Percentiles rank a stretch among this genome's conserved stretches.
phyloP scores from a whole-genome alignment of 2,329 filamentous ascomycete species.

The Fonsecaea erecta region DNA sequence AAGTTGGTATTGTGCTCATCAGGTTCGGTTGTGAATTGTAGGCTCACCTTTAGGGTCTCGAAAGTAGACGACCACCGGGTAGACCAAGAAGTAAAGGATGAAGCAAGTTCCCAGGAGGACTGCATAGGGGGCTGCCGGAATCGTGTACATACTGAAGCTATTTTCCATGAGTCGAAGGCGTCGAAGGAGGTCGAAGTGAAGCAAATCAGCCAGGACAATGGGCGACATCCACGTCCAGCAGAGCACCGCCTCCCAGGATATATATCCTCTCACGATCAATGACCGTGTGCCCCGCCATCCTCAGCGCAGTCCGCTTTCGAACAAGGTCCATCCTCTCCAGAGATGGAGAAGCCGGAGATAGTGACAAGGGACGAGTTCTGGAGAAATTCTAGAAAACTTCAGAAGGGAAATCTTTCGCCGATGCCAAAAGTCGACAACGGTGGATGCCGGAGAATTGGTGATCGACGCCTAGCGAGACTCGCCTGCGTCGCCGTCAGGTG shows the following conservation, averaged over 20 bases:
- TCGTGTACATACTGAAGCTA: background rate
- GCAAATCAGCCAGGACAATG: background rate
- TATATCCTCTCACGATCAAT: background rate
- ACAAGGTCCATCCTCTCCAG: background rate
- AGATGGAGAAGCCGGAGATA: background rate
- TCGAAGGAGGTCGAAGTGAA: background rate
- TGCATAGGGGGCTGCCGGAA: background rate
- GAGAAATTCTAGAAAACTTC: background rate
- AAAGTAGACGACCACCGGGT: slow-evolving; percentile 51
- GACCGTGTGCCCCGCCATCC: background rate
- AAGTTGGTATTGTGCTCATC: background rate
- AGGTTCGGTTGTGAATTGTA: background rate
- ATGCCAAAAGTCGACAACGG: background rate
- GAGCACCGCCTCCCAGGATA: background rate
- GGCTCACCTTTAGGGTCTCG: slow-evolving; percentile 49
- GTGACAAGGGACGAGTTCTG: background rate
- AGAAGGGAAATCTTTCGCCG: background rate
- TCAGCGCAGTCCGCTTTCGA: background rate
- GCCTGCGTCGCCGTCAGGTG: background rate
- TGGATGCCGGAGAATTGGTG: background rate
- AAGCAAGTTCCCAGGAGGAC: slow-evolving; percentile 10
- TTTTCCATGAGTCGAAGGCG: background rate
- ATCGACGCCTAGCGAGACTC: background rate
- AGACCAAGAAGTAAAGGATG: slow-evolving; percentile 47
- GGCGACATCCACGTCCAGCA: background rate